A percentile compares a stretch with the other conserved stretches of the same genome.
Conservation (phyloP, 108 stramenopile species). For the Cyclotella distinguenda region DNA sequence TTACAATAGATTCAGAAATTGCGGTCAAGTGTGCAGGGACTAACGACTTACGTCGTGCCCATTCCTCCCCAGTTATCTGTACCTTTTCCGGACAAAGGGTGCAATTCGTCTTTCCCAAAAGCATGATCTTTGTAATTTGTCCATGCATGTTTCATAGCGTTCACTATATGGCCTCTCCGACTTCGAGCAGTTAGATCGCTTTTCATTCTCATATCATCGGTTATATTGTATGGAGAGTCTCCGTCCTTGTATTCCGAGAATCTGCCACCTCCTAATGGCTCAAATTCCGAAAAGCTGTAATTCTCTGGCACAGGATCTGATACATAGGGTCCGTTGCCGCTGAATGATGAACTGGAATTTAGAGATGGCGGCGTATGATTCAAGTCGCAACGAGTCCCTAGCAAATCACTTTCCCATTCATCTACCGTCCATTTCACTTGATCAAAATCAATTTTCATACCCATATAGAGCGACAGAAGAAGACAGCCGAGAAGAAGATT, state of each 20-base stretch:
- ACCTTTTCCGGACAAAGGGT: constrained; percentile 52
- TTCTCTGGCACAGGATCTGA: constrained; percentile 10
- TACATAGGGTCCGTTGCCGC: constrained; percentile 23
- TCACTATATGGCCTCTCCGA: constrained; percentile 64
- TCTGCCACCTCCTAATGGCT: constrained; percentile 33
- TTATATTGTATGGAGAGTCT: constrained; percentile 22
- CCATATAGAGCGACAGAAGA: background rate
- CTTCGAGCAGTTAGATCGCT: constrained; percentile 58
- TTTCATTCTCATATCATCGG: constrained; percentile 15
- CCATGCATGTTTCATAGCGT: constrained; percentile 85
- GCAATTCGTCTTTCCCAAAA: constrained; percentile 83
- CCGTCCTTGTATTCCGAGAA: constrained; percentile 47
- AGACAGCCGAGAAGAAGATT: background rate
- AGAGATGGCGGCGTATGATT: background rate
- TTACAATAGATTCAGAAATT: too few species aligned
- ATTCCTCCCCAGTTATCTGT: constrained; percentile 80
- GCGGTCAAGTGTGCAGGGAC: too few species aligned
- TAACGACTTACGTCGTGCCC: constrained; percentile 81
- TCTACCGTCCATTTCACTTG: constrained; percentile 11
- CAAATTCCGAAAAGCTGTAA: constrained; percentile 29
- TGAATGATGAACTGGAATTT: too few species aligned
- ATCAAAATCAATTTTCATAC: background rate
- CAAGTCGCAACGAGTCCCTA: constrained; percentile 1
- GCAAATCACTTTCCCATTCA: constrained; percentile 3
- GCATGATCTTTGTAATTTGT: constrained; percentile 66